Percentiles rank a stretch among this genome's conserved stretches.
These are phyloP conservation scores for Daedaleopsis nitida DNA, from an alignment of 768 basidiomycete species.

Conservation along the genomic window DNA sequence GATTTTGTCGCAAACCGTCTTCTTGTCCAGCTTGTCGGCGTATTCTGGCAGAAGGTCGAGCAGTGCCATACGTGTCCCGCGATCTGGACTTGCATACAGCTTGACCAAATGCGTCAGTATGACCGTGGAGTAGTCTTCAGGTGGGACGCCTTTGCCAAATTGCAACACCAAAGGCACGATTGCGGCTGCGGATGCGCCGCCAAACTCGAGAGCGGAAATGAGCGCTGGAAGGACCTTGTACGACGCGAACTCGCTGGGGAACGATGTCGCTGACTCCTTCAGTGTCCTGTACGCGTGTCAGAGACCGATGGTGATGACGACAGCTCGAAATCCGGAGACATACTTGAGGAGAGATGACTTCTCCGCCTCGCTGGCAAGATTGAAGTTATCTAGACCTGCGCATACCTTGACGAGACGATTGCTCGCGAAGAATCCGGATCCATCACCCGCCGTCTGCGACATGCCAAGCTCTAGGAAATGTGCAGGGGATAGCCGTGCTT, in stretches of 20 bases:
- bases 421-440: slow-evolving; percentile 74
- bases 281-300: slow-evolving; percentile 51
- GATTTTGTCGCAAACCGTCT: slow-evolving; percentile 81
- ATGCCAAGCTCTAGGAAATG: slow-evolving; percentile 81
- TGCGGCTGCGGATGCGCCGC: slow-evolving; percentile 67
- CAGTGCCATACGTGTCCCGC: slow-evolving; percentile 92
- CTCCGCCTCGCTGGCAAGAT: slow-evolving; percentile 78
- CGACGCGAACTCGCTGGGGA: slow-evolving; percentile 85
- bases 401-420: slow-evolving; percentile 89
- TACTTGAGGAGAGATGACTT: slow-evolving; percentile 73
- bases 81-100: slow-evolving; percentile 86
- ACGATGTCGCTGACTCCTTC: slow-evolving; percentile 75
- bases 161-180: slow-evolving; percentile 86
- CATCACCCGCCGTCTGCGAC: slow-evolving; percentile 57
- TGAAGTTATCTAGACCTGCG: slow-evolving; percentile 82
- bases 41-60: slow-evolving; percentile 85
- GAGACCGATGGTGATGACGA: neutral
- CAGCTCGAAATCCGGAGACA: neutral
- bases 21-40: slow-evolving; percentile 84
- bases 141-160: slow-evolving; percentile 70
- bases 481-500: slow-evolving; percentile 73
- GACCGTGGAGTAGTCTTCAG: slow-evolving; percentile 66
- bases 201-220: slow-evolving; percentile 73
- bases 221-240: slow-evolving; percentile 89
- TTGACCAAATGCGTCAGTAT: slow-evolving; percentile 82